These are phyloP conservation scores for Alternaria longipes DNA, from an alignment of 2,329 filamentous ascomycete species.

Conservation along the genomic window DNA sequence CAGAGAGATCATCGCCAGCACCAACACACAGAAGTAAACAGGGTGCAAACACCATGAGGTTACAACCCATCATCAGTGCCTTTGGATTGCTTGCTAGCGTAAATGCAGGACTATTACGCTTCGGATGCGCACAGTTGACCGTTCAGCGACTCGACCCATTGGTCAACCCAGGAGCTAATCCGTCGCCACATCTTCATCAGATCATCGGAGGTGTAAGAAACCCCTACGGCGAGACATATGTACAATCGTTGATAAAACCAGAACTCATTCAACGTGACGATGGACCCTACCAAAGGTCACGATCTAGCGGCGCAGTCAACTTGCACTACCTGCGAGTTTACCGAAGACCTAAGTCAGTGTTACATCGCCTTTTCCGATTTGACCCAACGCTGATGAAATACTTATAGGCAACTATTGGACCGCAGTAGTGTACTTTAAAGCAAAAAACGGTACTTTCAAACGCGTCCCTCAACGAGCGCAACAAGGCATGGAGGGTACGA, in stretches of 20 bases:
- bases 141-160: slow-evolving; percentile 40
- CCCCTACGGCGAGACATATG: neutral
- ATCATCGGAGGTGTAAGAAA: slow-evolving; percentile 52
- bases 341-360: slow-evolving; percentile 46
- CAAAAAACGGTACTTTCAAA: slow-evolving; percentile 51
- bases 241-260: slow-evolving; percentile 9
- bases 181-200: slow-evolving; percentile 53
- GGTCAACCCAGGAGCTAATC: slow-evolving; percentile 50
- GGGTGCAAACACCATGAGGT: slow-evolving; percentile 26
- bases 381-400: neutral
- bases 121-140: slow-evolving; percentile 38
- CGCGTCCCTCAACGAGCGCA: slow-evolving; percentile 55
- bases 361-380: neutral
- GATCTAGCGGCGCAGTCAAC: slow-evolving; percentile 44
- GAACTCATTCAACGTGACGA: slow-evolving; percentile 59
- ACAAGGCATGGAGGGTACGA: slow-evolving; percentile 54
- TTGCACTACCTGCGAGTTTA: slow-evolving; percentile 57
- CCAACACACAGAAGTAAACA: neutral
- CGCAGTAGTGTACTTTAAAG: slow-evolving; percentile 41
- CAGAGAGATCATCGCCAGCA: neutral
- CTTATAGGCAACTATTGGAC: slow-evolving; percentile 46
- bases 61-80: slow-evolving; percentile 22
- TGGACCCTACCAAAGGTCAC: slow-evolving; percentile 44
- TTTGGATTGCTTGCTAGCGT: slow-evolving; percentile 31
- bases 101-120: slow-evolving; percentile 37